Evolutionary conservation across 768 basidiomycete genomes (phyloP).

Genomic region (Termitomyces sp.): DNA sequence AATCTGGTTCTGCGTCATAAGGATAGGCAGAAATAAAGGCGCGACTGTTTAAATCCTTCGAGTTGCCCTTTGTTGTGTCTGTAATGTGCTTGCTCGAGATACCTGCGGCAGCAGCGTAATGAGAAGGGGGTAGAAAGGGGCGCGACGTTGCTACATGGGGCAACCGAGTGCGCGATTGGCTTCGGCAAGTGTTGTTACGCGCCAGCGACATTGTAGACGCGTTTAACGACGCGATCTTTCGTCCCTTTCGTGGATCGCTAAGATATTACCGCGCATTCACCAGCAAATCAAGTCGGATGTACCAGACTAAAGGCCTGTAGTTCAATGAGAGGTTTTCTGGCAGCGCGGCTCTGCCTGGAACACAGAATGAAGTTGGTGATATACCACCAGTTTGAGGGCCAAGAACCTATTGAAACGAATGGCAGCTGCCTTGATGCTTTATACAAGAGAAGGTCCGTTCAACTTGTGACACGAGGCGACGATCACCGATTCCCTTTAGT

Average conservation of each 20-base stretch:
- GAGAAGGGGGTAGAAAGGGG: conserved; percentile 48
- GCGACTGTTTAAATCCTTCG: conserved; percentile 8
- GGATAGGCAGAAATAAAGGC: conserved; percentile 19
- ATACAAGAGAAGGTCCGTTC: not conserved
- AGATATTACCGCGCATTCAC: not conserved
- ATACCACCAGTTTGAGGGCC: not conserved
- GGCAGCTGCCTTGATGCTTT: not conserved
- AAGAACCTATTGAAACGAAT: not conserved
- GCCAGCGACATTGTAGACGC: conserved; percentile 16
- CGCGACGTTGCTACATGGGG: conserved; percentile 29
- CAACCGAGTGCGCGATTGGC: conserved; percentile 38
- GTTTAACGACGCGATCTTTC: not conserved
- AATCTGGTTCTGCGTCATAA: conserved; percentile 16
- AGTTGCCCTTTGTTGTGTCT: not conserved
- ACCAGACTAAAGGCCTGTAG: not conserved
- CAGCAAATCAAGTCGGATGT: not conserved
- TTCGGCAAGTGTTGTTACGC: conserved; percentile 22
- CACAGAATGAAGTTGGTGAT: not conserved
- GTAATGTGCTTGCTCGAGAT: conserved; percentile 8
- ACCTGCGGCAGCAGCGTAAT: conserved; percentile 52
- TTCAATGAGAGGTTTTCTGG: not conserved
- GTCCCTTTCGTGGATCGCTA: not conserved
- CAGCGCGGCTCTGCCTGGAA: not conserved
- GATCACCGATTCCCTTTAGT: not conserved
- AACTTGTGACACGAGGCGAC: not conserved